A percentile compares a stretch with the other conserved stretches of the same genome.
Evolutionary conservation across 805 yeast species (phyloP).

Genomic region (Pichia ethanolica): DNA sequence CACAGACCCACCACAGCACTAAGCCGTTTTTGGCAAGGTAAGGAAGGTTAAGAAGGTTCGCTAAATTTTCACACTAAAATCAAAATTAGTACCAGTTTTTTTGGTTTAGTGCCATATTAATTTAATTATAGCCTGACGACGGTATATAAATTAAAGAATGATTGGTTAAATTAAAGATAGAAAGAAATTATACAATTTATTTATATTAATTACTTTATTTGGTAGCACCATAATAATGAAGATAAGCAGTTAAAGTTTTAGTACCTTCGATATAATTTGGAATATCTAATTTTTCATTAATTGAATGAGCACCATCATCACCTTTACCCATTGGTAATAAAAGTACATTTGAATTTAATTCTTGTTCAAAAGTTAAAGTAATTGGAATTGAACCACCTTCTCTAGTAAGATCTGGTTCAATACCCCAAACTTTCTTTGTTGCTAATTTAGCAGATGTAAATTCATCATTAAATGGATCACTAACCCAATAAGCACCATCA

Average conservation of each 20-base stretch:
- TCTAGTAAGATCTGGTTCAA: constrained; percentile 94
- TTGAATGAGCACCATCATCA: constrained; percentile 98
- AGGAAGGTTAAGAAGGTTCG: too few relatives aligned
- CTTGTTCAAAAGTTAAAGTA: constrained; percentile 86
- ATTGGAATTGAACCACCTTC: constrained; percentile 99
- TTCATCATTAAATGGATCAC: constrained; percentile 86
- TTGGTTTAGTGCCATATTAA: too few relatives aligned
- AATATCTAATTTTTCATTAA: constrained; percentile 88
- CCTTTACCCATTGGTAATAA: constrained; percentile 98
- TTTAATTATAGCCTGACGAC: too few relatives aligned
- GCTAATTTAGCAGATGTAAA: constrained; percentile 94
- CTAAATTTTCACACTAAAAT: too few relatives aligned
- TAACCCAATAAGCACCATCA: constrained; percentile 94
- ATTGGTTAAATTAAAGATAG: too few relatives aligned
- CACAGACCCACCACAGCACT: too few relatives aligned
- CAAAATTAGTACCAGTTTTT: too few relatives aligned
- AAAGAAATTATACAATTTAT: neutral
- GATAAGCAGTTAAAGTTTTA: constrained; percentile 87
- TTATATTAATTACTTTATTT: constrained; percentile 3
- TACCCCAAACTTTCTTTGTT: constrained; percentile 88
- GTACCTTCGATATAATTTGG: constrained; percentile 88
- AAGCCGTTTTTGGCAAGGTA: too few relatives aligned
- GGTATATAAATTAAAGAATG: too few relatives aligned
- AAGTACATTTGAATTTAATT: constrained; percentile 76
- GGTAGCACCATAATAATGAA: constrained; percentile 63